Evolutionary conservation across 495 filamentous ascomycete species (phyloP), one percentile per base, ranked within the genome.

Genomic region (Penicillium herquei): DNA sequence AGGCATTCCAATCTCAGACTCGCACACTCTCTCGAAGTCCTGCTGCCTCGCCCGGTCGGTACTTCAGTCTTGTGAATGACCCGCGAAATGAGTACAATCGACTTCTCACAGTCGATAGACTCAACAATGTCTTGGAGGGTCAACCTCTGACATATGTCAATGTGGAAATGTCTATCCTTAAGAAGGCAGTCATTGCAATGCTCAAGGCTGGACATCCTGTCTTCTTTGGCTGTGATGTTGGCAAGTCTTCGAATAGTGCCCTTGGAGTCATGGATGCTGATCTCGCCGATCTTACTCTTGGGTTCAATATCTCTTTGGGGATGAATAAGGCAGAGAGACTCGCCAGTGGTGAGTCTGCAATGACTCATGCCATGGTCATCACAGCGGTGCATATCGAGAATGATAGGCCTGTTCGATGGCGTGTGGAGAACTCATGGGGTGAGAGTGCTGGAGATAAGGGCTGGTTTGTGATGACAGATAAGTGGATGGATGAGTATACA

Each of bases 341-440:
- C 12, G 70, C 79, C 56, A 86, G 84, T 0, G 84, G 87, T 6
- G 91, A 94, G 72, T 84, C 80, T 17, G 73, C 77, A 6, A 93
- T 96, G 91, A 96, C 90, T 7, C 91, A 94, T 63, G 91, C 91
- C 0, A 96, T 96, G 91, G 89, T 94, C 2, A 71, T 96, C 43
- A 95, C 89, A 3, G 91, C 80, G 0, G 91, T 95, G 44, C 89
- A 95, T 67, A 57, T 95, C 8, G 80, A 85, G 50, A 76, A 83
- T 35, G 84, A 81, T 0, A 77, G 81, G 63, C 75, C 85, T 2
- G 81, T 88, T 4, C 74, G 90, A 48, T 95, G 91, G 91, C 72
- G 90, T 31, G 89, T 96, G 44, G 88, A 96, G 77, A 96, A 96
- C 61, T 84, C 78, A 9, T 96, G 91, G 91, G 89, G 89, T 10